Conservation (phyloP, 257 asterid genomes). For the Misopates orontium region DNA sequence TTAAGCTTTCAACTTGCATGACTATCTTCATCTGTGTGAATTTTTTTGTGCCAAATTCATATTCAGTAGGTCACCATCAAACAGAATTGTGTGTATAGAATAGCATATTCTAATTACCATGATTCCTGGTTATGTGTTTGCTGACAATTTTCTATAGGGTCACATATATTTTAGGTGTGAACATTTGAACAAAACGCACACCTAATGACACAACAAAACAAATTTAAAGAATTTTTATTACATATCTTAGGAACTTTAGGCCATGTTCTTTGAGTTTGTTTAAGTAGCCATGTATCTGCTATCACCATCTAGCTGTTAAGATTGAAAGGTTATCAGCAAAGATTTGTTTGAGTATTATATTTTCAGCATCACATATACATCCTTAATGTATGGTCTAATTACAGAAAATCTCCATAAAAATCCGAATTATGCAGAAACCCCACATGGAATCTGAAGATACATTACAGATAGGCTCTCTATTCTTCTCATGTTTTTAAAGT, state of each 20-base stretch:
- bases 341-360: no score
- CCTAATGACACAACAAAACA: background rate
- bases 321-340: background rate
- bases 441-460: no score
- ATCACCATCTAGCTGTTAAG: background rate
- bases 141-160: conserved; percentile 13
- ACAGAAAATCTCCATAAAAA: no score
- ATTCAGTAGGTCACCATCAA: conserved; percentile 29
- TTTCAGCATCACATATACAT: no score
- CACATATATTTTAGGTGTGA: background rate
- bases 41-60: conserved; percentile 34
- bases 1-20: no score
- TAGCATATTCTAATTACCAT: conserved; percentile 3
- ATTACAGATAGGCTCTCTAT: no score
- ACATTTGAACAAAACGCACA: background rate
- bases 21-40: no score
- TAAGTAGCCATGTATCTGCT: background rate
- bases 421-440: no score
- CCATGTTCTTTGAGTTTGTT: conserved; percentile 12
- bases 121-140: conserved; percentile 21
- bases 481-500: no score
- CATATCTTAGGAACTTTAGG: conserved; percentile 8
- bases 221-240: background rate
- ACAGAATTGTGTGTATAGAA: background rate
- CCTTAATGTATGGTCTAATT: no score